A percentile compares a stretch with the other conserved stretches of the same genome.
Conservation (phyloP, 2,329 filamentous ascomycete genomes). For the Piedraia hortae region DNA sequence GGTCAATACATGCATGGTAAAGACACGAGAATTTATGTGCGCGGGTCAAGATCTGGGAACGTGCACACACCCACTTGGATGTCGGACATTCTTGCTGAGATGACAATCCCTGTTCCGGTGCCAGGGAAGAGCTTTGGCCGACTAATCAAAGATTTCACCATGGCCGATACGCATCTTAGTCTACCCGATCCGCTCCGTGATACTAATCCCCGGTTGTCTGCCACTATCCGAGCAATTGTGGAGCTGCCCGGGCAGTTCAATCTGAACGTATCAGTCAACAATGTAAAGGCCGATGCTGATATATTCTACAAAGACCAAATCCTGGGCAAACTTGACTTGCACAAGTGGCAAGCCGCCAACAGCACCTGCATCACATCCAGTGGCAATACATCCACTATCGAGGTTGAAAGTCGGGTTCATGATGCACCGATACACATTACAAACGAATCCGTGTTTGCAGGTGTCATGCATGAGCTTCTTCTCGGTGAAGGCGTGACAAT, state of each 20-base stretch:
- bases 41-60: conserved; percentile 39
- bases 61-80: conserved; percentile 58
- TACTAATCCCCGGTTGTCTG: conserved; percentile 53
- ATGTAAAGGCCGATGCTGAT: conserved; percentile 49
- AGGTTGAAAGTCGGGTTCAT: conserved; percentile 48
- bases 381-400: conserved; percentile 31
- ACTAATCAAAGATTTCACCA: conserved; percentile 63
- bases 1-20: conserved; percentile 58
- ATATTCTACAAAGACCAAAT: conserved; percentile 53
- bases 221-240: conserved; percentile 53
- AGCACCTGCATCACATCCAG: conserved; percentile 37
- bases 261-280: conserved; percentile 50
- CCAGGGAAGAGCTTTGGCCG: conserved; percentile 58
- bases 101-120: conserved; percentile 63
- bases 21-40: conserved; percentile 54
- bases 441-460: conserved; percentile 48
- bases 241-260: conserved; percentile 32
- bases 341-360: conserved; percentile 60
- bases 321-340: conserved; percentile 53
- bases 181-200: conserved; percentile 56
- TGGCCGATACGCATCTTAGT: conserved; percentile 62
- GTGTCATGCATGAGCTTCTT: conserved; percentile 54
- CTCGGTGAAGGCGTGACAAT: conserved; percentile 35
- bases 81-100: conserved; percentile 46
- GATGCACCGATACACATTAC: conserved; percentile 64